Evolutionary conservation across 2,329 filamentous ascomycete genomes (phyloP).

Genomic region (Fusarium sublunatum): DNA sequence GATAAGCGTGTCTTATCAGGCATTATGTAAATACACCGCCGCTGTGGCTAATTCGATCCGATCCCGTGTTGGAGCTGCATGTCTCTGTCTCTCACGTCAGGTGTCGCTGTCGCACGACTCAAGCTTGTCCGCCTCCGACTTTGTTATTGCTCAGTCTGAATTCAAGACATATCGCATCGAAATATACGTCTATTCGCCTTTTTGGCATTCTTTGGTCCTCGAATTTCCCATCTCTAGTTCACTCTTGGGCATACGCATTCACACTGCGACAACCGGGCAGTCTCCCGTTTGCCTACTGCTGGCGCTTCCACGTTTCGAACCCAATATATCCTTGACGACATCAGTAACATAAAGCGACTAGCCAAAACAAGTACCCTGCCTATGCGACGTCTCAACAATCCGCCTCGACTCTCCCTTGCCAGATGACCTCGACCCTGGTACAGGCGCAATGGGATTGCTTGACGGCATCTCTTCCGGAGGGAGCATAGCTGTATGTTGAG

Average conservation of each 20-base stretch:
- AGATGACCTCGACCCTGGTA: conserved; percentile 59
- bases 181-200: conserved; percentile 7
- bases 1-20: conserved; percentile 35
- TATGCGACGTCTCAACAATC: conserved; percentile 43
- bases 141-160: conserved; percentile 37
- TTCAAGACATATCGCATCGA: conserved; percentile 30
- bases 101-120: conserved; percentile 40
- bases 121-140: conserved; percentile 34
- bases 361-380: conserved; percentile 17
- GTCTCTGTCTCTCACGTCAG: conserved; percentile 40
- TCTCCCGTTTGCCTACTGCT: conserved; percentile 18
- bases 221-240: conserved; percentile 9
- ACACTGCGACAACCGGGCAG: conserved; percentile 21
- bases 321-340: conserved; percentile 8
- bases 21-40: conserved; percentile 50
- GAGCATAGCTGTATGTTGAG: conserved; percentile 75
- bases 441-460: conserved; percentile 74
- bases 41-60: conserved; percentile 28
- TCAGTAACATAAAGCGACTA: conserved; percentile 14
- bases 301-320: conserved; percentile 25
- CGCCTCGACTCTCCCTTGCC: conserved; percentile 48
- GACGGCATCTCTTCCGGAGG: conserved; percentile 81
- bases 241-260: conserved; percentile 30
- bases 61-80: conserved; percentile 43
- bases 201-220: not conserved